Evolutionary conservation across 495 filamentous ascomycete species (phyloP).

Genomic region (Penicillium riverlandense): DNA sequence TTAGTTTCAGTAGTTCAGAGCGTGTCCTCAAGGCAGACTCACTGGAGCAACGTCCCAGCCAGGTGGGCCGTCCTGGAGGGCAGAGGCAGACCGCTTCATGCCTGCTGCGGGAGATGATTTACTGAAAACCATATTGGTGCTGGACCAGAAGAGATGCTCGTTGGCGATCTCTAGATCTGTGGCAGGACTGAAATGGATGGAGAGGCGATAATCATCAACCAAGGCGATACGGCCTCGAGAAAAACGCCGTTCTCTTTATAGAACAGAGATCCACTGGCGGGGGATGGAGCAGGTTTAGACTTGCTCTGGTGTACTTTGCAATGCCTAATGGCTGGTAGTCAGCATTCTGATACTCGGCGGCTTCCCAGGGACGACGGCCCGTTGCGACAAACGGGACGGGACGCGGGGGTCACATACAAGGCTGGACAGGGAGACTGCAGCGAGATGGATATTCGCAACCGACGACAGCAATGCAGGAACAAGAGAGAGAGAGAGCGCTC

Average conservation of each 20-base stretch:
- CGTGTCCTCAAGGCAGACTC: conserved; percentile 5
- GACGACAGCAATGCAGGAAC: conserved; percentile 16
- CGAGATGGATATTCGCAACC: conserved; percentile 11
- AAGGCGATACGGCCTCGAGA: neutral
- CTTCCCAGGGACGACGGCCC: too few relatives aligned
- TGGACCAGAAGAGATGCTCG: too few relatives aligned
- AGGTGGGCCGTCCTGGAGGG: conserved; percentile 20
- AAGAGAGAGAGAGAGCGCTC: conserved; percentile 3
- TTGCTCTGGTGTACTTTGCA: too few relatives aligned
- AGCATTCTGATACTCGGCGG: neutral
- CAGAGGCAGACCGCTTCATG: conserved; percentile 31
- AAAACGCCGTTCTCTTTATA: conserved; percentile 4
- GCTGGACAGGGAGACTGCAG: conserved; percentile 17
- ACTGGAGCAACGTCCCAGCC: conserved; percentile 35
- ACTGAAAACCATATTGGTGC: conserved; percentile 27
- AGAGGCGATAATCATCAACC: too few relatives aligned
- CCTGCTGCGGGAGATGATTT: conserved; percentile 19
- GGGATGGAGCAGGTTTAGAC: neutral
- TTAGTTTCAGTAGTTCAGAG: neutral
- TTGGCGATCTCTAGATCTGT: neutral
- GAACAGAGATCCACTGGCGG: neutral
- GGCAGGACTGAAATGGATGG: neutral
- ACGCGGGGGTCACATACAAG: neutral
- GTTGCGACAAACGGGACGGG: conserved; percentile 2
- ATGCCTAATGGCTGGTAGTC: neutral